Base-by-base conservation (phyloP, 208 protist genomes). In the Trypanosoma congolense region DNA sequence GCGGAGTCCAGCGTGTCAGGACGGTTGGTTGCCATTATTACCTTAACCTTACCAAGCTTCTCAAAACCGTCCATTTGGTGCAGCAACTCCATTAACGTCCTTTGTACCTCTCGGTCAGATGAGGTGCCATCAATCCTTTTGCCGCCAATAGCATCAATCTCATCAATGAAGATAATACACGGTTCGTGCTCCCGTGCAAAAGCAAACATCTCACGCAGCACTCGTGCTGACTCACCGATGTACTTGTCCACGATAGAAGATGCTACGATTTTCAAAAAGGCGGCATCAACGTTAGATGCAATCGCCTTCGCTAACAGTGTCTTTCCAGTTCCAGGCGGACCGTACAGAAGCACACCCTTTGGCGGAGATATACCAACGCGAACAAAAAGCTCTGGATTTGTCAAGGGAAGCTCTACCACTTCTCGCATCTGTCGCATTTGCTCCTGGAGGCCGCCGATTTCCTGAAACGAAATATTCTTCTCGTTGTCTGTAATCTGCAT, bases 151-250 rank as follows among this genome's bases (percentile, higher is more conserved):
- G 98, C 98, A 63, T 99, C 98, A 53, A 99, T 97, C 78, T 99
- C 98, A 79, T 99, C 98, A 82, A 99, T 99, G 72, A 99, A 99
- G 59, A 99, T 99, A 58, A 99, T 98, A 74, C 98, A 99, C 10
- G 98, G 98, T 82, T 99, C 78, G 77, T 99, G 96, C 40, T 98
- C 97, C 6, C 90, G 79, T 14, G 93, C 92, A 77, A 96, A 97
- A 69, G 91, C 97, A 77, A 99, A 99, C 97, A 99, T 99, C 67
- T 99, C 98, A 36, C 98, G 90, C 61, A 99, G 96, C 21, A 99
- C 77, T 30, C 98, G 87, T 14, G 98, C 97, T 18, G 86, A 96
- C 78, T 99, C 98, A 50, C 98, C 98, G 80, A 99, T 99, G 84
- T 99, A 99, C 81, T 99, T 99, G 72, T 99, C 98, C 16, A 99